phyloP scores from a whole-genome alignment of 1,284 basidiomycete species.

The Apiotrichum akiyoshidainum region DNA sequence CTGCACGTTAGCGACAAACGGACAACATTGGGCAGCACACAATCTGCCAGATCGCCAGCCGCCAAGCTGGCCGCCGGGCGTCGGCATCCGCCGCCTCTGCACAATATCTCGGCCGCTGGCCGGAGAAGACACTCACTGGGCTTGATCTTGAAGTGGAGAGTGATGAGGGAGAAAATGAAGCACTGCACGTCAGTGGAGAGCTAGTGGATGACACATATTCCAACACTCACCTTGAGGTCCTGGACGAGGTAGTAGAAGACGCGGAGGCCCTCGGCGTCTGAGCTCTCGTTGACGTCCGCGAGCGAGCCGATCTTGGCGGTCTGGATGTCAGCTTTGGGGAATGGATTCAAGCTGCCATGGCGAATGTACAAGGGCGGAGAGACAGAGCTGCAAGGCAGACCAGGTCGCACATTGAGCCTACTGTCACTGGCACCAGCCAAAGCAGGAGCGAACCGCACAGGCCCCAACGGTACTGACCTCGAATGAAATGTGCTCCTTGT shows the following conservation, averaged over 20 bases:
- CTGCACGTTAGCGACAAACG: no score
- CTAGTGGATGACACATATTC: neutral
- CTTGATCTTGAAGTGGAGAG: slow-evolving; percentile 99
- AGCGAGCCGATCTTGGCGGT: slow-evolving; percentile 97
- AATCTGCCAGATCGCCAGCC: no score
- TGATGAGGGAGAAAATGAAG: slow-evolving; percentile 94
- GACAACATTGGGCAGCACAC: no score
- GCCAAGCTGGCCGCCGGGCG: no score
- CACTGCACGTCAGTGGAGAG: slow-evolving; percentile 59
- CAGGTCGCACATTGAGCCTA: neutral
- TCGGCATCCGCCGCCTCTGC: no score
- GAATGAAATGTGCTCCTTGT: slow-evolving; percentile 94
- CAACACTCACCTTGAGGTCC: slow-evolving; percentile 75
- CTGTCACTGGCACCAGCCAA: neutral
- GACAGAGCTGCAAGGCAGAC: no score
- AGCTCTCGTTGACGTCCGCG: slow-evolving; percentile 93
- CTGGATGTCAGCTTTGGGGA: slow-evolving; percentile 59
- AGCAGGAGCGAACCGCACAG: neutral
- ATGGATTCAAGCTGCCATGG: no score
- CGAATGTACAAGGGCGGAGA: no score
- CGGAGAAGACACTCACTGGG: slow-evolving; percentile 57
- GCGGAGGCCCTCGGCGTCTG: slow-evolving; percentile 95
- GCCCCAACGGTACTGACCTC: slow-evolving; percentile 65
- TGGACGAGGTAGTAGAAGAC: slow-evolving; percentile 99
- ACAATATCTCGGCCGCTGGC: no score